A percentile compares a stretch with the other conserved stretches of the same genome.
These are phyloP conservation scores for Phytophthora hibernalis DNA, from an alignment of 352 stramenopile genomes.

Conservation along the genomic window DNA sequence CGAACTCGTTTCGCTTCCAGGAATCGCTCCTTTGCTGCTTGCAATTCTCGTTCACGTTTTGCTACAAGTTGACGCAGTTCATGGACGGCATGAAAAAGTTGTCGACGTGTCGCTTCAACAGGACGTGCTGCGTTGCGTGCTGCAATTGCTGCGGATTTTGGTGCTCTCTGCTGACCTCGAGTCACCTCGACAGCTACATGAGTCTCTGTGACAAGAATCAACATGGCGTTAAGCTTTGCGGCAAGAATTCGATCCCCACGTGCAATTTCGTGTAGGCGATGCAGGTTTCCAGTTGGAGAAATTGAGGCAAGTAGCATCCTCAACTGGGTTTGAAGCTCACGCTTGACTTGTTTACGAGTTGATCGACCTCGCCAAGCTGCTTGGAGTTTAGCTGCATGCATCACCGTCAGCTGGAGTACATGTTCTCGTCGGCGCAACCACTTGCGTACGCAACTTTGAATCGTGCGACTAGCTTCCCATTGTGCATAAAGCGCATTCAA, in stretches of 20 bases:
- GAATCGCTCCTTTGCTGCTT: conserved; percentile 40
- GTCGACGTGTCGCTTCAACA: conserved; percentile 46
- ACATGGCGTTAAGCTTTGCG: conserved; percentile 50
- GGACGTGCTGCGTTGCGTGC: conserved; percentile 38
- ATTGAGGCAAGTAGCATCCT: conserved; percentile 52
- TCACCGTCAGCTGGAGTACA: conserved; percentile 25
- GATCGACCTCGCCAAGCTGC: conserved; percentile 53
- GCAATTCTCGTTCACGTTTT: conserved; percentile 38
- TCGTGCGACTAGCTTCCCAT: conserved; percentile 42
- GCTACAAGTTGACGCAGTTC: conserved; percentile 42
- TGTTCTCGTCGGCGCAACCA: conserved; percentile 37
- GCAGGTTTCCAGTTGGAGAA: conserved; percentile 64
- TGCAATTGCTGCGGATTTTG: conserved; percentile 45
- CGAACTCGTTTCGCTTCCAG: conserved; percentile 30
- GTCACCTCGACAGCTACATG: conserved; percentile 48
- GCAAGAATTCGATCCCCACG: conserved; percentile 41
- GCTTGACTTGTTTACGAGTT: conserved; percentile 48
- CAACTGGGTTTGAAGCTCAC: conserved; percentile 49
- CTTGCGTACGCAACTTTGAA: conserved; percentile 45
- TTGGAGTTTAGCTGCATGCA: conserved; percentile 50
- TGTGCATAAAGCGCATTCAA: conserved; percentile 41
- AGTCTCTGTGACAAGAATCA: conserved; percentile 67
- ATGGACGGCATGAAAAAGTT: conserved; percentile 62
- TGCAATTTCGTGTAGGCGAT: conserved; percentile 62
- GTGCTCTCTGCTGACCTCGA: conserved; percentile 24